phyloP scores from a whole-genome alignment of 2,329 filamentous ascomycete species.

The Penicillium sp. region DNA sequence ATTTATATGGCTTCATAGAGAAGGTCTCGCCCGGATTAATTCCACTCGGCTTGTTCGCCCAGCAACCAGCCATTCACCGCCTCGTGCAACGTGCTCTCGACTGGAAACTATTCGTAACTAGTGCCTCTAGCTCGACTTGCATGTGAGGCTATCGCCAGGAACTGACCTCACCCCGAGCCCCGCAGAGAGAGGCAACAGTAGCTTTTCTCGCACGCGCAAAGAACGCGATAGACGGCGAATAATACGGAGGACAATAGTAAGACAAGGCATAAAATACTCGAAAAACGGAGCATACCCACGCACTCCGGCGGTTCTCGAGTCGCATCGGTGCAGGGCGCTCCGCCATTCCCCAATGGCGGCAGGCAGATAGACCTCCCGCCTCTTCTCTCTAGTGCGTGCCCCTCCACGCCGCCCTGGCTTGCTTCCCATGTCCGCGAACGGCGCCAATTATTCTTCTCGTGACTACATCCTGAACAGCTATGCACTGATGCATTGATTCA shows the following conservation, averaged over 20 bases:
- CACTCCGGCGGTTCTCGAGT: neutral
- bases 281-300: neutral
- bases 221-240: neutral
- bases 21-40: neutral
- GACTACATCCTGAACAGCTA: neutral
- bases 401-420: neutral
- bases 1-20: neutral
- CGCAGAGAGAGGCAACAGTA: conserved; percentile 2
- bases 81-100: neutral
- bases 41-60: neutral
- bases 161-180: conserved; percentile 1
- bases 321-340: neutral
- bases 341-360: neutral
- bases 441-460: neutral
- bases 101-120: neutral
- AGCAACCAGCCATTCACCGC: neutral
- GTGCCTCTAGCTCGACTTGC: neutral
- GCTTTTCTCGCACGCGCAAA: neutral
- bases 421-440: neutral
- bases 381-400: neutral
- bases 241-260: too few species aligned
- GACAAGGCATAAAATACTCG: too few species aligned
- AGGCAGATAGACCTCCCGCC: neutral
- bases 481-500: neutral
- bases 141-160: conserved; percentile 1